Percentiles rank a stretch among this genome's conserved stretches.
Conservation (phyloP, 805 yeast species). For the Wickerhamiella azymoides region DNA sequence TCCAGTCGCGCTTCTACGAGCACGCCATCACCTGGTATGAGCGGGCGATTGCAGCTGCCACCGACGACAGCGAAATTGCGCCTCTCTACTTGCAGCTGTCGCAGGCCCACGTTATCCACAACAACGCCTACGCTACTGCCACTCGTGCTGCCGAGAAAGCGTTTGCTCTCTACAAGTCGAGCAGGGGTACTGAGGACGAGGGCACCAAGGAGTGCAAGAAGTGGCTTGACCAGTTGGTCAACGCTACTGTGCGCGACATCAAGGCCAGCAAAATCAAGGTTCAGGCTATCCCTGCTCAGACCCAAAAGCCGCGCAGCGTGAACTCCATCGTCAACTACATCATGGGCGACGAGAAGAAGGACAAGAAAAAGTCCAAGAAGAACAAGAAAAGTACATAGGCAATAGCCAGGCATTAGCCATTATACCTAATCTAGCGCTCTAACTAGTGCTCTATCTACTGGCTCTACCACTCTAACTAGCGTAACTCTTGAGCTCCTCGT, state of each 20-base stretch:
- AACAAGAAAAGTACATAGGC: conserved; percentile 6
- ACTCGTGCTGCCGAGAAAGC: conserved; percentile 43
- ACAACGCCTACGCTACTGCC: conserved; percentile 41
- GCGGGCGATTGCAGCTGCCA: conserved; percentile 39
- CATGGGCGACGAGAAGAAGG: conserved; percentile 23
- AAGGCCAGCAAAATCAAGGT: conserved; percentile 7
- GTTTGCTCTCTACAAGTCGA: conserved; percentile 38
- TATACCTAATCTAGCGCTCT: too few species aligned
- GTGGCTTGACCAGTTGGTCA: conserved; percentile 46
- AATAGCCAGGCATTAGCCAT: not conserved
- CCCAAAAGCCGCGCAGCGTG: conserved; percentile 44
- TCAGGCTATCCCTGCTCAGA: conserved; percentile 25
- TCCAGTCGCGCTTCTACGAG: conserved; percentile 34
- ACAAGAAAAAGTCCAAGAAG: conserved; percentile 22
- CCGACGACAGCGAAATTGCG: conserved; percentile 44
- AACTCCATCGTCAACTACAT: conserved; percentile 58
- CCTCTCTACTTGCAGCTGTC: conserved; percentile 56
- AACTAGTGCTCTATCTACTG: not conserved
- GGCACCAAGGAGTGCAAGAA: conserved; percentile 53
- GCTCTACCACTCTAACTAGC: not conserved
- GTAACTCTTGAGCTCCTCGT: conserved; percentile 11
- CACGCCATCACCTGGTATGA: conserved; percentile 42
- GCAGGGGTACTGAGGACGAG: conserved; percentile 54
- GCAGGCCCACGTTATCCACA: conserved; percentile 39
- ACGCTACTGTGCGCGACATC: conserved; percentile 30